Conservation (phyloP, 2,329 filamentous ascomycete genomes). For the Cordyceps tenuipes region DNA sequence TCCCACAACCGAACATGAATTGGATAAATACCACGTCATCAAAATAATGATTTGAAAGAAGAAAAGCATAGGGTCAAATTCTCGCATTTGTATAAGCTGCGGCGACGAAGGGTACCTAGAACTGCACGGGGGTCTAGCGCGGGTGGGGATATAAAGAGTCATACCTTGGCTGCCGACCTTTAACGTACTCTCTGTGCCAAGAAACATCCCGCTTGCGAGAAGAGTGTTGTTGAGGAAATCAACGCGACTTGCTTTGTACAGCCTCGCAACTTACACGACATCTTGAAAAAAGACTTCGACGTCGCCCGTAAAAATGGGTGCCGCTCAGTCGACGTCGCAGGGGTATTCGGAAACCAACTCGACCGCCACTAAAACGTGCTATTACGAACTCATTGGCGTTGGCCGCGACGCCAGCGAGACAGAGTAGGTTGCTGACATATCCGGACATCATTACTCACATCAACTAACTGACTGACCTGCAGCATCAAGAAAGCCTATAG, state of each 20-base stretch:
- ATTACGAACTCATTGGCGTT: slow-evolving; percentile 77
- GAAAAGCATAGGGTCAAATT: no score
- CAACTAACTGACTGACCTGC: not conserved
- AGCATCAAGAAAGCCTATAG: slow-evolving; percentile 93
- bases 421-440: slow-evolving; percentile 48
- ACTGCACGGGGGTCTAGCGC: not conserved
- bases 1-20: not conserved
- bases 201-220: not conserved
- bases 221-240: not conserved
- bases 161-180: not conserved
- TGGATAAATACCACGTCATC: no score
- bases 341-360: slow-evolving; percentile 21
- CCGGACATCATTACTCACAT: not conserved
- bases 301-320: slow-evolving; percentile 36
- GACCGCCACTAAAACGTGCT: slow-evolving; percentile 57
- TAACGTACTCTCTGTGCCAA: not conserved
- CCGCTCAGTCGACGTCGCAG: slow-evolving; percentile 43
- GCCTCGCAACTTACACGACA: not conserved
- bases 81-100: not conserved
- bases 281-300: not conserved
- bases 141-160: slow-evolving; percentile 4
- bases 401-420: slow-evolving; percentile 67
- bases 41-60: no score
- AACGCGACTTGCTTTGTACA: not conserved
- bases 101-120: not conserved